Evolutionary conservation across 2,329 filamentous ascomycete genomes (phyloP), one percentile per base, ranked within the genome.

Genomic region (Aspergillaceae sp.): DNA sequence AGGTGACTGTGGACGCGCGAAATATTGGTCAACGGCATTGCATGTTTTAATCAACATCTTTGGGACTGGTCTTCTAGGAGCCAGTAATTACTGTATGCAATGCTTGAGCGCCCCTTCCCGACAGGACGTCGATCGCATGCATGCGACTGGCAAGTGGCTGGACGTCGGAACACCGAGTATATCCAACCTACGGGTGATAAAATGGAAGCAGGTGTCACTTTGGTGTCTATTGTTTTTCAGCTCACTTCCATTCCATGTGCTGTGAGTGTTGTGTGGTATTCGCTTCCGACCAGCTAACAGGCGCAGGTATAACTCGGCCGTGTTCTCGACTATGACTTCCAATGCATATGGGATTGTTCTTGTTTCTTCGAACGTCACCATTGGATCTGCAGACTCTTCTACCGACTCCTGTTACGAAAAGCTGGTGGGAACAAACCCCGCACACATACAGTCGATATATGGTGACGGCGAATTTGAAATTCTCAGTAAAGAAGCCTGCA

Each of bases 51-150:
- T 78, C 56, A 78, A 78, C 58, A 48, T 66, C 0, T 56, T 76
- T 27, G 67, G 69, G 28, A 75, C 72, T 0, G 43, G 67, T 0
- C 46, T 77, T 10, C 61, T 77, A 0, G 64, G 66, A 2, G 72
- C 71, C 2, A 73, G 69, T 40, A 76, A 76, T 52, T 76, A 74
- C 48, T 70, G 66, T 45, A 77, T 77, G 71, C 77, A 80, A 48
- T 63, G 71, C 10, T 57, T 80, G 2, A 68, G 62, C 9, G 68
- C 76, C 1, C 77, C 77, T 0, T 77, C 71, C 0, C 59, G 76
- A 28, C 48, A 56, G 7, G 74, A 79, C 29, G 56, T 79, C 7
- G 70, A 79, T 43, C 51, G 48, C 5, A 72, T 72, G 0, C 77
- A 80, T 58, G 47, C 51, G 0, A 48, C 55, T 40, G 57, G 63